Evolutionary conservation across 2,329 filamentous ascomycete species (phyloP), one percentile per base, ranked within the genome.

Genomic region (Aspergillus neoniger): DNA sequence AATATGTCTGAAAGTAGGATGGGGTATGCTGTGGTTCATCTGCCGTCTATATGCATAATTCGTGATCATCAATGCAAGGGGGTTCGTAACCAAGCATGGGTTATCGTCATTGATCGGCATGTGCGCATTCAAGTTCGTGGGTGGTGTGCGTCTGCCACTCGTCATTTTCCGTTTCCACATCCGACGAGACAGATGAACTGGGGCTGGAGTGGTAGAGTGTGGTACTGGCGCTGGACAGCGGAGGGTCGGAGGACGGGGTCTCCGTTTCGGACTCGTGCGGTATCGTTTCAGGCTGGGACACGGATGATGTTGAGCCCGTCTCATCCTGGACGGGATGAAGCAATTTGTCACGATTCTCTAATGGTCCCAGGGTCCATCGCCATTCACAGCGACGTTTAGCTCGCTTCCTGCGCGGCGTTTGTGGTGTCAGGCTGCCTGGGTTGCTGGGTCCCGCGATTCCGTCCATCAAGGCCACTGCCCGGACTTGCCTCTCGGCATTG

Each of bases 331-430:
- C 30, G 15, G 48, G 55, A 32, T 52, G 28, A 12, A 61, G 48
- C 17, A 32, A n/a, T 15, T 15, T 32, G 25, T 44, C 39, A 17
- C 52, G 23, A 2, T 55, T 32, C n/a, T 72, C 67, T 28, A 82
- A 63, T 10, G 82, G 79, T 1, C 80, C 82, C 10, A 86, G 71
- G 1, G 84, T 86, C 84, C 84, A 86, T 50, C 79, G 76, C 84
- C 84, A 86, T 65, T 85, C 80, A 19, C 84, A 72, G 25, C 80
- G 80, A 41, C 82, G 77, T 69, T 86, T 86, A 61, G 76, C 77
- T 23, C 82, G 81, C 15, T 81, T 79, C 19, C 83, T 81, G 15
- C 83, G 77, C 4, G 84, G 83, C 3, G 83, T 86, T 54, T 81
- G 78, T 0, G 83, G 83, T 2, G 79, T 80, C 48, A 76, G 72